Base-by-base conservation (phyloP, 176 grass and related monocot species). In the Paspalum vaginatum region DNA sequence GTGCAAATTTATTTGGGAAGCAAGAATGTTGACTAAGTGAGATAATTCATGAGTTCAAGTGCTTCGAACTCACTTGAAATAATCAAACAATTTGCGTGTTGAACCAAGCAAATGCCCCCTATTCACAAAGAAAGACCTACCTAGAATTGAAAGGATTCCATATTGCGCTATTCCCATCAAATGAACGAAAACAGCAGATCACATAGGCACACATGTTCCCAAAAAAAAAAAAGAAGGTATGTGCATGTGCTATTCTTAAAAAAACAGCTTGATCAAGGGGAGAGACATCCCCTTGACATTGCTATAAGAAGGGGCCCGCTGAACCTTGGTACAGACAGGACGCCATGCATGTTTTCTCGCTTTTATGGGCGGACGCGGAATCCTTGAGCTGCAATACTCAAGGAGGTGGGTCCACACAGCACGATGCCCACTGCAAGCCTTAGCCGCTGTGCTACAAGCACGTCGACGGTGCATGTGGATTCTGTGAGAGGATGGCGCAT, bases 81-180 rank as follows among this genome's bases (percentile, higher is more conserved):
- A 53, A 78, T 83, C 14, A 45, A 45, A 76, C 39, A 26, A 83
- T 47, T 5, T 21, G 40, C 55, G n/a, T 77, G 61, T 70, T 41
- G 50, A 76, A 55, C 57, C 39, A 55, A 70, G 63, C 72, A 68
- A 75, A 61, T 44, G 16, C 27, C 48, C 63, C 63, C 54, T 87
- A 71, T 70, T 75, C 61, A 51, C 21, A 75, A 61, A 62, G 24
- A 39, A n/a, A 26, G 8, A 67, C 13, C n/a, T 26, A 62, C 56
- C 26, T 67, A 69, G 16, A 16, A 48, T 57, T 47, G 18, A 67
- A 70, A 43, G 20, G 16, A 65, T 55, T 42, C 41, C 39, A 45
- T 21, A 83, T 44, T 67, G 16, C 25, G 47, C 16, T 66, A 72
- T 24, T 55, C 18, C 18, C 71, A 65, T 61, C 8, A 3, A 83